Percentiles rank a stretch among this genome's conserved stretches.
Conservation (phyloP, 352 stramenopile species). For the Phytophthora foliorum region DNA sequence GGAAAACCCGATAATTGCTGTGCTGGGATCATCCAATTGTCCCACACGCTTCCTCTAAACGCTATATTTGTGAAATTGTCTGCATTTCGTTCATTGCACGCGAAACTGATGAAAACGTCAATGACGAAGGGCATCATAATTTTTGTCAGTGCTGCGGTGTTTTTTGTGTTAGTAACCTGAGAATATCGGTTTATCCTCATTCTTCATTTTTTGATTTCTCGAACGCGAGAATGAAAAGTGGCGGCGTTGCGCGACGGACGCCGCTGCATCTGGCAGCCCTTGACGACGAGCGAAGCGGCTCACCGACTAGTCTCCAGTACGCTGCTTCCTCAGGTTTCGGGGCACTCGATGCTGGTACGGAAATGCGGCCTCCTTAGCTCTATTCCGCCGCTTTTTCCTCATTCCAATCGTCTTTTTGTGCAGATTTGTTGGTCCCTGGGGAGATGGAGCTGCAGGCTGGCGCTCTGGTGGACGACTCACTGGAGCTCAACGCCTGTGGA, state of each 20-base stretch:
- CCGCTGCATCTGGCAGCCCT: background rate
- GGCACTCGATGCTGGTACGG: slow-evolving; percentile 24
- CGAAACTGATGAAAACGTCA: no score
- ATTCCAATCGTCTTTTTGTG: background rate
- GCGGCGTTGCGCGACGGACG: background rate
- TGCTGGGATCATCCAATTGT: no score
- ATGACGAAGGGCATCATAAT: no score
- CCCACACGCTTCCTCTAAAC: no score
- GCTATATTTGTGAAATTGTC: no score
- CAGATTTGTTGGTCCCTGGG: slow-evolving; percentile 27
- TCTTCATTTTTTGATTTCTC: slow-evolving; percentile 1
- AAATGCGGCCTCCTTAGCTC: background rate
- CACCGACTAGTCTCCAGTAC: background rate
- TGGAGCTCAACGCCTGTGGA: slow-evolving; percentile 24
- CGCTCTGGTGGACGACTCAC: slow-evolving; percentile 11
- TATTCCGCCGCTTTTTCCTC: slow-evolving; percentile 1
- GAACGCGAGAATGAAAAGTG: background rate
- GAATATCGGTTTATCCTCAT: slow-evolving; percentile 1
- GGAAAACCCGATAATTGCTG: background rate
- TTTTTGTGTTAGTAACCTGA: no score
- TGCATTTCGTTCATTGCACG: no score
- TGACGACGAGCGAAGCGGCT: background rate
- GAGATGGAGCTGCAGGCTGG: slow-evolving; percentile 28
- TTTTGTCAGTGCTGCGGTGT: no score
- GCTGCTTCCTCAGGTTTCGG: background rate